Conservation (phyloP, 139 green algal species). For the Chloropicon primus region DNA sequence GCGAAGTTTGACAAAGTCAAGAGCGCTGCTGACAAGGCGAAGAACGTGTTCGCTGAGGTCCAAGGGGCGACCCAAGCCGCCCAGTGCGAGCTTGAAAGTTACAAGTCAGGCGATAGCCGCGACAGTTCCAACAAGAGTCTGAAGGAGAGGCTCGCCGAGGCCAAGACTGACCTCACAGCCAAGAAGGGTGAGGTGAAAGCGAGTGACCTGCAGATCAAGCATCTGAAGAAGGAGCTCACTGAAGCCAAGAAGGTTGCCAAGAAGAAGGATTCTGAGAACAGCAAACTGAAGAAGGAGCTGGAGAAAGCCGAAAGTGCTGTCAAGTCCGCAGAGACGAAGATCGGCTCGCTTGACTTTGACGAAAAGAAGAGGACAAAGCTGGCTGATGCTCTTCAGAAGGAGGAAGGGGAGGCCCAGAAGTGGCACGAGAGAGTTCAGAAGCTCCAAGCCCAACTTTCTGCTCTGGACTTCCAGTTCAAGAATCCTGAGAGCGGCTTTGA, state of each 20-base stretch:
- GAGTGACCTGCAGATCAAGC: slow-evolving; percentile 48
- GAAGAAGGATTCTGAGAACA: slow-evolving; percentile 47
- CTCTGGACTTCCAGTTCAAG: slow-evolving; percentile 54
- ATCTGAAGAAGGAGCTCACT: slow-evolving; percentile 65
- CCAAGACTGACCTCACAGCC: slow-evolving; percentile 23
- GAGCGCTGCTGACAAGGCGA: slow-evolving; percentile 8
- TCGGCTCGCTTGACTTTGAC: slow-evolving; percentile 4
- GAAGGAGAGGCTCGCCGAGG: slow-evolving; percentile 60
- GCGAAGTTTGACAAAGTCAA: slow-evolving; percentile 13
- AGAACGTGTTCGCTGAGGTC: slow-evolving; percentile 15
- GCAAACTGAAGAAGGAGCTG: slow-evolving; percentile 39
- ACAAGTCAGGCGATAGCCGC: slow-evolving; percentile 63
- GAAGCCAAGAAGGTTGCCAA: slow-evolving; percentile 53
- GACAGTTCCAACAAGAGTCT: slow-evolving; percentile 61
- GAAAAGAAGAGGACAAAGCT: slow-evolving; percentile 28
- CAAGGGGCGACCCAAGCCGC: slow-evolving; percentile 20
- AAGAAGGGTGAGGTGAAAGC: slow-evolving; percentile 50
- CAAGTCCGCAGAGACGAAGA: slow-evolving; percentile 6
- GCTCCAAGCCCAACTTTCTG: slow-evolving; percentile 2
- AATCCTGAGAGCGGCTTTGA: slow-evolving; percentile 56
- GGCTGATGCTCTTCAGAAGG: slow-evolving; percentile 11
- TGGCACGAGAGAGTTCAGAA: slow-evolving; percentile 7
- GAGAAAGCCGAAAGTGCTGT: slow-evolving; percentile 32
- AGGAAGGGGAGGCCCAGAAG: not conserved
- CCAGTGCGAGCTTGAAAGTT: slow-evolving; percentile 45